Evolutionary conservation across 257 asterid species (phyloP), one percentile per base, ranked within the genome.

Genomic region (Fraxinus excelsior): DNA sequence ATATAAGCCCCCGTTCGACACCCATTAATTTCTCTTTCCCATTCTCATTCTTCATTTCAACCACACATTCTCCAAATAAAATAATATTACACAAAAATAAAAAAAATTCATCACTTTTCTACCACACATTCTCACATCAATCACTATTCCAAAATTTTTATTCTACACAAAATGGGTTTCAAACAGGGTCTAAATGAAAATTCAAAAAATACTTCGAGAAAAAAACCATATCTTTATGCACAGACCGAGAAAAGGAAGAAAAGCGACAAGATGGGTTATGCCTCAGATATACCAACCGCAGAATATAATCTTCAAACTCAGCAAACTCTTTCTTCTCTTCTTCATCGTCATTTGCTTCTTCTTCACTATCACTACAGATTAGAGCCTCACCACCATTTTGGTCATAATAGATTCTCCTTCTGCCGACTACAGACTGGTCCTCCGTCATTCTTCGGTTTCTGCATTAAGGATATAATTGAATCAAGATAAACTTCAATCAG

Each of bases 401-500:
- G 70, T 89, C 99, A 85, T 96, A 96, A 84, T 96, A 96, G 72
- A 96, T 96, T 84, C 99, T 90, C 79, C 99, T 91, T 80, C 99
- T 90, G 72, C 99, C 99, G 44, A 96, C 87, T 53, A 91, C 97
- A 10, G 99, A 96, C 85, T 96, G 98, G 80, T 93, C 98, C 85
- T 89, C 97, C 5, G 97, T 87, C 99, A 96, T 96, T 79, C 93
- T 90, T 81, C 90, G 98, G 79, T 96, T 96, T 89, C 99, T 96
- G 86, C 76, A 82, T 38, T 70, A 74, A 31, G 76, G 67, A 64
- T 29, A 77, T 37, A 44, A 78, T 29, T 58, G 31, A 40, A 58
- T 66, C 34, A 56, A 58, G 23, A 58, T 21, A 58, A 58, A n/a
- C 28, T 58, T 58, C 66, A 19, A 21, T 58, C 66, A n/a, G 66